Percentiles rank a stretch among this genome's conserved stretches.
Evolutionary conservation across 2,329 filamentous ascomycete species (phyloP).

Genomic region (Fusarium anthophilum): DNA sequence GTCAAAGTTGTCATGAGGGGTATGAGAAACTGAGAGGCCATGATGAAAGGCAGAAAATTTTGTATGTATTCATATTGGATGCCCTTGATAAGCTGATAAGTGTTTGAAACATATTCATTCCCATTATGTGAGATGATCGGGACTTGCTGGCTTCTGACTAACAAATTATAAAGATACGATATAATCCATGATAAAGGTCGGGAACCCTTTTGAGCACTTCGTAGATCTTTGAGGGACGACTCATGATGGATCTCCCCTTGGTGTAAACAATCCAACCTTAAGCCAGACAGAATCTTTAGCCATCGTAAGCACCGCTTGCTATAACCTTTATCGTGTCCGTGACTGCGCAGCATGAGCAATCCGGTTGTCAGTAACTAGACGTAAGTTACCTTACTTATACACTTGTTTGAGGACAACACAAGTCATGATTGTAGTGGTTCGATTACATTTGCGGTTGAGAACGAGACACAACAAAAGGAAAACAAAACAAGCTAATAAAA

Average conservation of each 20-base stretch:
- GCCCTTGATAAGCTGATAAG: background rate
- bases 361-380: background rate
- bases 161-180: background rate
- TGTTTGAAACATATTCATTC: no score
- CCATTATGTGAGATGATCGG: background rate
- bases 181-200: background rate
- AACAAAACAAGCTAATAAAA: background rate
- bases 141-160: background rate
- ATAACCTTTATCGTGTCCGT: background rate
- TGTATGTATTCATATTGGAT: background rate
- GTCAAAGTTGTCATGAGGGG: background rate
- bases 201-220: background rate
- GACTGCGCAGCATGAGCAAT: background rate
- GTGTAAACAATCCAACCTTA: background rate
- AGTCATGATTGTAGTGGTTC: background rate
- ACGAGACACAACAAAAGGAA: background rate
- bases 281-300: background rate
- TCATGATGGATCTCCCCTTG: background rate
- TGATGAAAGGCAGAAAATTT: background rate
- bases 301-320: background rate
- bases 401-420: background rate
- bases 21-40: background rate
- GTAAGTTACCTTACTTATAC: no score
- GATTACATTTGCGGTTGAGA: background rate
- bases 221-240: background rate